Base-by-base conservation (phyloP, 208 protist species). In the Leishmania lainsoni region DNA sequence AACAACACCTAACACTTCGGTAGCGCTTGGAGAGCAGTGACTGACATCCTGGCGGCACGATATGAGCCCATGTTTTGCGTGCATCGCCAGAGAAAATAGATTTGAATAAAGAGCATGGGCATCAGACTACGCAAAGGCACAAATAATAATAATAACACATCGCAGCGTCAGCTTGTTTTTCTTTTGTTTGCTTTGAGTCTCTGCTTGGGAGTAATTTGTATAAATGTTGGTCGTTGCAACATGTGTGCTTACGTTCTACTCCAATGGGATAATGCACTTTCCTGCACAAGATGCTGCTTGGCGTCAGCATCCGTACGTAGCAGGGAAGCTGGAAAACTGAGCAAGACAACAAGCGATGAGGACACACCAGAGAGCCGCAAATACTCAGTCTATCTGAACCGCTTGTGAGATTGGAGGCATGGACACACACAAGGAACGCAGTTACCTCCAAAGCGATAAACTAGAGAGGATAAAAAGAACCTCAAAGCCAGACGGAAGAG, bases 361-460 rank as follows among this genome's bases (percentile, higher is more conserved):
- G 1, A 16, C 39, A 56, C 70, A n/a, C 9, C 26, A 74, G n/a
- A 52, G 16, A 29, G 17, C 2, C 17, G 29, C 29, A 68, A 14
- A 29, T 9, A 29, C 61, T 39, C 61, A 3, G 61, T 39, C 16
- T 14, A 68, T 68, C 61, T 32, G 29, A 35, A 42, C 29, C 61
- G 61, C 29, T 68, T 68, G 61, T 68, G 61, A 29, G 29, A 20
- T 29, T 68, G 10, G 29, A 22, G 61, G 61, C 5, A n/a, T 29
- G 68, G 52, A 68, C 42, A 80, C 69, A 80, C 69, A 75, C 63
- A 63, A 39, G 63, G 75, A 45, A 77, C 72, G 81, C 12, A 52
- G 49, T 61, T 68, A 72, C 32, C 76, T 14, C 48, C 6, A 61
- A 26, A 17, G 14, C 1, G 29, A 26, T 39, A 68, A 68, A 42